phyloP scores from a whole-genome alignment of 2,329 filamentous ascomycete species.

The Stachybotrys chartarum region DNA sequence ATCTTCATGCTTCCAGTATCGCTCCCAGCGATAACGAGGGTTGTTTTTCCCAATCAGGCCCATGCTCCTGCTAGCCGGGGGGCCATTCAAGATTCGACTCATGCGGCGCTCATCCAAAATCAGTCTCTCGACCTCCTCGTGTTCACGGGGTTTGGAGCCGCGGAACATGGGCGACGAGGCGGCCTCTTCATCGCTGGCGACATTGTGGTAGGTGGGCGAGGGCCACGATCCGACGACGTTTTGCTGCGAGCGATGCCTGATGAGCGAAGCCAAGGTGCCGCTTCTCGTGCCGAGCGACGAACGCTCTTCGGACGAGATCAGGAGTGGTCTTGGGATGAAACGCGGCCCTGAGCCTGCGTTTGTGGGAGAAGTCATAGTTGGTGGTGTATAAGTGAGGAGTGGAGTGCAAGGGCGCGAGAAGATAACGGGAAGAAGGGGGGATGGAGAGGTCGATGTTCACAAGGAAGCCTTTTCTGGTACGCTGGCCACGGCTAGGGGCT shows the following conservation, averaged over 20 bases:
- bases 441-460: too few species aligned
- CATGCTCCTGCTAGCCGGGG: conserved; percentile 67
- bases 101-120: conserved; percentile 51
- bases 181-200: conserved; percentile 24
- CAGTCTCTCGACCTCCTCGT: conserved; percentile 37
- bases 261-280: conserved; percentile 28
- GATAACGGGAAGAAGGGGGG: neutral
- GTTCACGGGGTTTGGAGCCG: conserved; percentile 17
- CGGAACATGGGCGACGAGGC: conserved; percentile 9
- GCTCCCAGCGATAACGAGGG: conserved; percentile 77
- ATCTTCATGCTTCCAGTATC: conserved; percentile 76
- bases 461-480: too few species aligned
- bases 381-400: too few species aligned
- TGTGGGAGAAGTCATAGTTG: conserved; percentile 22
- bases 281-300: conserved; percentile 27
- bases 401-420: too few species aligned
- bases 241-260: conserved; percentile 30
- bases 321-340: conserved; percentile 20
- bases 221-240: conserved; percentile 19
- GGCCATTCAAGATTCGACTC: conserved; percentile 53
- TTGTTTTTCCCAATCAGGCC: conserved; percentile 85
- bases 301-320: conserved; percentile 24
- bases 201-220: conserved; percentile 10
- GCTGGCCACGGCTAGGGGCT: too few species aligned
- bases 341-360: conserved; percentile 16